Conservation (phyloP, 2,329 filamentous ascomycete genomes). For the Calonectria henricotiae region DNA sequence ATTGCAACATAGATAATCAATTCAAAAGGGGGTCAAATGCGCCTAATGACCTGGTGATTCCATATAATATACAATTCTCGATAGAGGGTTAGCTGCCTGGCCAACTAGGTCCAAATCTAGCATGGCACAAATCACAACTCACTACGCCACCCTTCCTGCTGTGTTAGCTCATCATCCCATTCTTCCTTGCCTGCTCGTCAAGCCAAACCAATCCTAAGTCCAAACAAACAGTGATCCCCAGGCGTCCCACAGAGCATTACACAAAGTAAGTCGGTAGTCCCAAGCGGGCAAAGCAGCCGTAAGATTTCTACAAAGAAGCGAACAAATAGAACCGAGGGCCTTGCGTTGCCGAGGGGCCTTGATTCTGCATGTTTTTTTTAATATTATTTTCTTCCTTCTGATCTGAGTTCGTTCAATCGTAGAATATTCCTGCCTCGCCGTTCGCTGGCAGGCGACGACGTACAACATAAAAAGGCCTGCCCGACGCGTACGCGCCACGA, state of each 20-base stretch:
- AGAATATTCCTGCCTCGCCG: constrained; percentile 45
- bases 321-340: constrained; percentile 40
- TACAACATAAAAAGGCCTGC: constrained; percentile 51
- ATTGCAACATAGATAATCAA: constrained; percentile 5
- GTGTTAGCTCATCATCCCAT: background rate
- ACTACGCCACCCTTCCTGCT: background rate
- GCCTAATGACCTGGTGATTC: constrained; percentile 36
- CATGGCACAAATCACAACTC: constrained; percentile 15
- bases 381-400: constrained; percentile 45
- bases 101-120: background rate
- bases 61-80: constrained; percentile 42
- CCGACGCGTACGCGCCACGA: constrained; percentile 45
- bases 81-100: constrained; percentile 14
- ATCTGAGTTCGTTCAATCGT: constrained; percentile 50
- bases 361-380: constrained; percentile 30
- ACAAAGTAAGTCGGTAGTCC: constrained; percentile 20
- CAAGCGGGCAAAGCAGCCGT: constrained; percentile 10
- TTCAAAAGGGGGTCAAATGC: constrained; percentile 20
- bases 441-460: constrained; percentile 42
- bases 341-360: constrained; percentile 33
- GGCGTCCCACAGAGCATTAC: constrained; percentile 22
- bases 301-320: constrained; percentile 42
- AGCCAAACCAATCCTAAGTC: constrained; percentile 27
- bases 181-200: constrained; percentile 15
- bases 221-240: constrained; percentile 24